Base-by-base conservation (phyloP, 148 eudicot genomes). In the Hydrangea macrophylla region DNA sequence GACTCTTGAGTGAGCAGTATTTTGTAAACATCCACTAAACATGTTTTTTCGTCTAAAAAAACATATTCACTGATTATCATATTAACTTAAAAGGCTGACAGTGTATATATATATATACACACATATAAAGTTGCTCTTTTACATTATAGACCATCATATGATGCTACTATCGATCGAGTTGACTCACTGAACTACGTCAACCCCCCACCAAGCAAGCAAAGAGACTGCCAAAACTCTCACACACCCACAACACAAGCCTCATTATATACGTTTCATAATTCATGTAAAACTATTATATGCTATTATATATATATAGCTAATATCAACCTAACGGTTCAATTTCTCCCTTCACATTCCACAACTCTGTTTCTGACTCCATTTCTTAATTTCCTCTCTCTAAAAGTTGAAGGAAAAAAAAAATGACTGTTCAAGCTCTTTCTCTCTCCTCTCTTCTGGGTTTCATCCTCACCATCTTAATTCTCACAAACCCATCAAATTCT, bases 401-500 rank as follows among this genome's bases (percentile, higher is more conserved):
- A 5, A 64, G 22, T 20, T n/a, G n/a, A n/a, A 40, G 33, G 37
- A 9, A n/a, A 39, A 67, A 24, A 61, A 75, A 39, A 53, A 70
- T 76, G 66, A 57, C 54, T 18, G 20, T 26, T 24, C 45, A 35
- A 20, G 40, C 74, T 28, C 39, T 27, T 0, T 10, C 54, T 64
- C 65, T 63, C 31, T 35, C 24, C n/a, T 59, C 56, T 23, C 30
- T 68, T 40, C 17, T 37, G 55, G 5, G 42, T 26, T 69, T 26
- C 68, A 27, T 58, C 18, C 11, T 72, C 36, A 26, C 58, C 20
- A 26, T 73, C 60, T 62, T 60, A n/a, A 1, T 56, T 15, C 64
- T 62, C 15, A 25, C 65, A 13, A 8, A 27, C 66, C 66, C 27
- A 23, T 55, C 70, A 15, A 10, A 60, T 53, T 62, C 78, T 0